These are phyloP conservation scores for Trebouxia gelatinosa DNA, from an alignment of 163 green algal genomes.

Conservation along the genomic window DNA sequence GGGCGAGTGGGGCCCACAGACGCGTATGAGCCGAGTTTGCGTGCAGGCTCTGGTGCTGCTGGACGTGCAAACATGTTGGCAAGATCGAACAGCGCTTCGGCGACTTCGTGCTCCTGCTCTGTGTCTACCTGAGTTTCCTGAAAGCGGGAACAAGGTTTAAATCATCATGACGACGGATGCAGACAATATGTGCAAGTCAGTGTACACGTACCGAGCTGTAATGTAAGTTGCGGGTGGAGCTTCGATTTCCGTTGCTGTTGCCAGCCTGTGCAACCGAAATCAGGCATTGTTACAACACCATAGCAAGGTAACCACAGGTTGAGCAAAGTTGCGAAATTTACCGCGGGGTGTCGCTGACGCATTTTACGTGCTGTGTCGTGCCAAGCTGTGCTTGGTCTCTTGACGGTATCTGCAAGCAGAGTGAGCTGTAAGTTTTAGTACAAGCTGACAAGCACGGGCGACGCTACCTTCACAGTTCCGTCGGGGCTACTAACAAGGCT, in stretches of 20 bases:
- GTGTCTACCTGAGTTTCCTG: constrained; percentile 20
- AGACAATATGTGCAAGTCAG: too few relatives aligned
- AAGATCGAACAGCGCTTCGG: constrained; percentile 24
- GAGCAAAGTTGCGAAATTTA: neutral
- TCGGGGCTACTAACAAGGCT: too few relatives aligned
- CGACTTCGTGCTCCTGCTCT: constrained; percentile 24
- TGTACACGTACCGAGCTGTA: neutral
- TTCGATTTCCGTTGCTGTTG: neutral
- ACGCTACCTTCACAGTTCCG: too few relatives aligned
- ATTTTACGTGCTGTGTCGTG: constrained; percentile 2
- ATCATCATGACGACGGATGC: neutral
- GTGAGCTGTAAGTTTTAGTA: too few relatives aligned
- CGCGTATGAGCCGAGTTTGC: neutral
- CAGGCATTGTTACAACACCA: neutral
- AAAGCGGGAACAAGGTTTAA: constrained; percentile 3
- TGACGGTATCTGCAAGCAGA: constrained; percentile 14
- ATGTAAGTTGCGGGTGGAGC: neutral
- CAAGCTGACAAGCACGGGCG: too few relatives aligned
- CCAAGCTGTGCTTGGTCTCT: constrained; percentile 5
- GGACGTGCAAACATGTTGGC: constrained; percentile 22
- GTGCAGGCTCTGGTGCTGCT: neutral
- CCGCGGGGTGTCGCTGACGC: constrained; percentile 5
- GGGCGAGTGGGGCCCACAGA: neutral
- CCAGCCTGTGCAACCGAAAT: constrained; percentile 6
- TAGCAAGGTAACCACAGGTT: neutral